Evolutionary conservation across 2,329 filamentous ascomycete genomes (phyloP), one percentile per base, ranked within the genome.

Genomic region (Alternaria sp.): DNA sequence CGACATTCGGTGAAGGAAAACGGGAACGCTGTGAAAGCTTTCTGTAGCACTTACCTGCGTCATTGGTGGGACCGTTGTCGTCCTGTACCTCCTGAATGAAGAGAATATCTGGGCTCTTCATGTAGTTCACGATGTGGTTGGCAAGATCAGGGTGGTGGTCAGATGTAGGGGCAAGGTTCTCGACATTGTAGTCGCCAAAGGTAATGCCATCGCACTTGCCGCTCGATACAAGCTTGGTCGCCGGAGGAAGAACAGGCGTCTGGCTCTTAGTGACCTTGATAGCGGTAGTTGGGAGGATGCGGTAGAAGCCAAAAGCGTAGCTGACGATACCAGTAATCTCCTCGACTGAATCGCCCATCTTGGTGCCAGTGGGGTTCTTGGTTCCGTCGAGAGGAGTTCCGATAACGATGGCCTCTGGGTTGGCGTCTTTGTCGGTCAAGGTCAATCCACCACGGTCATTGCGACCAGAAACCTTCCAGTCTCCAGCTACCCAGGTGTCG

Each of bases 51-150:
- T 67, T 64, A 77, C 74, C 83, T 63, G 85, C 89, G 67, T 91
- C 85, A 75, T 91, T 84, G 12, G 84, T 86, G 3, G 84, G 77
- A 13, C 90, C 90, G 44, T 83, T 85, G 81, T 89, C 83, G 73
- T 92, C 90, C 78, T 92, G 90, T 49, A 92, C 81, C 78, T 92
- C 90, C 75, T 92, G 90, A 4, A 93, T 71, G 73, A 91, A 91
- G 61, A 93, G 73, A 6, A 92, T 75, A 72, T 90, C 88, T 0
- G 90, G 90, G 0, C 85, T 85, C 62, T 83, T 84, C 66, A 92
- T 80, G 78, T 88, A 89, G 67, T 86, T 80, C 56, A 88, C 88
- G 66, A 93, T 90, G 70, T 92, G 89, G 9, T 82, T 79, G 2
- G 89, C 87, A n/a, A 92, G 83, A 12, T 78, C 79, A n/a, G 83